Conservation (phyloP, 257 asterid genomes). For the Solanum sparsipilum region DNA sequence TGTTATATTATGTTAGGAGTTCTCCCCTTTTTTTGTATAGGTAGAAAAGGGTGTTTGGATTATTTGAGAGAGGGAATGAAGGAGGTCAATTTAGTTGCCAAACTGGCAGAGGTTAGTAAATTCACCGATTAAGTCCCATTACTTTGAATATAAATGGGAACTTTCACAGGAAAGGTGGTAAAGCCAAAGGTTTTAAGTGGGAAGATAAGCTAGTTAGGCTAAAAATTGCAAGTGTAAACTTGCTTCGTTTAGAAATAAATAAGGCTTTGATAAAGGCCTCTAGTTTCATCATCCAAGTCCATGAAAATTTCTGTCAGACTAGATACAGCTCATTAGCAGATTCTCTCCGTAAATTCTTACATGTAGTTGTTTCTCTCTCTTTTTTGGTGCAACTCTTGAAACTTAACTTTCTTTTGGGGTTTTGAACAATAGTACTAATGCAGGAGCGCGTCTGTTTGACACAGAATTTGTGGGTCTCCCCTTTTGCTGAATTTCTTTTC, state of each 20-base stretch:
- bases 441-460: not conserved
- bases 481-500: not conserved
- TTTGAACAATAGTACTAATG: slow-evolving; percentile 21
- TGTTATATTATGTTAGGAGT: not conserved
- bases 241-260: not conserved
- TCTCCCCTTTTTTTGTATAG: not conserved
- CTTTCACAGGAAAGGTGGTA: not conserved
- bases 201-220: not conserved
- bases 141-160: not conserved
- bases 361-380: not conserved
- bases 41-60: not conserved
- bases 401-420: not conserved
- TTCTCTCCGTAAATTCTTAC: not conserved
- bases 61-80: not conserved
- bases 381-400: not conserved
- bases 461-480: not conserved
- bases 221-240: not conserved
- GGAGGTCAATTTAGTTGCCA: not conserved
- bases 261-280: not conserved
- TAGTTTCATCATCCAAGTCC: not conserved
- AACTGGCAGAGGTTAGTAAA: not conserved
- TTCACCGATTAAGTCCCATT: not conserved
- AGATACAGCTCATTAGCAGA: not conserved
- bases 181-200: not conserved
- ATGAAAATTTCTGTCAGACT: not conserved